Conservation (phyloP, 2,329 filamentous ascomycete species). For the Hypocreales sp. region DNA sequence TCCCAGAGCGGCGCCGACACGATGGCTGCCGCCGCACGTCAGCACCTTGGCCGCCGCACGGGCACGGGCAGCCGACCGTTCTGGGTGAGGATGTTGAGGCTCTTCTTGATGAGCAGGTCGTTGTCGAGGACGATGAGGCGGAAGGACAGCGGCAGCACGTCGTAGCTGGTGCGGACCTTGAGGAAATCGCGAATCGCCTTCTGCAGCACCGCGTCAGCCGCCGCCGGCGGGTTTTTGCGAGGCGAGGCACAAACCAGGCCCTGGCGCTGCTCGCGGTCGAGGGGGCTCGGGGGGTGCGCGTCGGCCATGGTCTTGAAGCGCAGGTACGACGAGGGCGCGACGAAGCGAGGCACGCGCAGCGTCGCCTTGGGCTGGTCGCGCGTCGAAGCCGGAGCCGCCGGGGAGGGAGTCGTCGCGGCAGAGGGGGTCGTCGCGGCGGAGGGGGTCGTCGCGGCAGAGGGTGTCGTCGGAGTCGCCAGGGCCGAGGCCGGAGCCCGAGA, state of each 20-base stretch:
- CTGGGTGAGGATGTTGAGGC: slow-evolving; percentile 84
- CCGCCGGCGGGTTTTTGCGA: slow-evolving; percentile 10
- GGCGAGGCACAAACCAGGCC: no score
- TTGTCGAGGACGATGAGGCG: slow-evolving; percentile 93
- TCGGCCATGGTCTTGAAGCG: slow-evolving; percentile 22
- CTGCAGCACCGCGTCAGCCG: slow-evolving; percentile 28
- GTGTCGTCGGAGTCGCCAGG: slow-evolving; percentile 2
- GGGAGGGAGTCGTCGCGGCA: no score
- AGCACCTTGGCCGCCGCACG: no score
- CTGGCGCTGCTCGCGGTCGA: slow-evolving; percentile 65
- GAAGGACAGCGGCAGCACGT: slow-evolving; percentile 91
- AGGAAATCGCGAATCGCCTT: slow-evolving; percentile 89
- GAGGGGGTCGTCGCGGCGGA: background rate
- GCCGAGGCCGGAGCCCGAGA: no score
- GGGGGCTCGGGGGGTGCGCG: slow-evolving; percentile 30
- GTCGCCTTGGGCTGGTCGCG: no score
- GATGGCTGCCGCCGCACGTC: slow-evolving; percentile 48
- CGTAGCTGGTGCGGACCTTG: slow-evolving; percentile 91
- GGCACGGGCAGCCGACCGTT: no score
- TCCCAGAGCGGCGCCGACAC: slow-evolving; percentile 97
- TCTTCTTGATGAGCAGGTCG: slow-evolving; percentile 90
- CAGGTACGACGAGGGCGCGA: slow-evolving; percentile 45
- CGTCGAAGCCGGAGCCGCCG: no score
- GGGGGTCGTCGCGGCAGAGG: slow-evolving; percentile 4
- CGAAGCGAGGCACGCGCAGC: slow-evolving; percentile 36